Base-by-base conservation (phyloP, 257 asterid species). In the Nicotiana knightiana region DNA sequence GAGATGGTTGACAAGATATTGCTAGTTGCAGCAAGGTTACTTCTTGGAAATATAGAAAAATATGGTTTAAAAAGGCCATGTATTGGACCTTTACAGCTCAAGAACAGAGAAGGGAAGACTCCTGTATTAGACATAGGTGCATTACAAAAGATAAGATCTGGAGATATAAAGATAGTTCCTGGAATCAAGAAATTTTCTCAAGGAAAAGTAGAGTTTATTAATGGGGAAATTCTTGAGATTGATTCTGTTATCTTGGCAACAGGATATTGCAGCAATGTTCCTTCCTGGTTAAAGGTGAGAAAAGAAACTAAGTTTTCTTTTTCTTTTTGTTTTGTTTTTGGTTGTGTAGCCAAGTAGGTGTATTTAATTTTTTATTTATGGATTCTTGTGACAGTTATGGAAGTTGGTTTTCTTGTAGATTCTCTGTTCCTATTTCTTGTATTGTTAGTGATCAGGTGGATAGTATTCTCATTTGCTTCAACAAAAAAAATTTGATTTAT, bases 201-300 rank as follows among this genome's bases (percentile, higher is more conserved):
- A 59, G 90, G 81, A 16, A 92, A 92, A 80, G 97, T 94, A 76
- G 97, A 96, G 88, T 86, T 96, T 43, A 84, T 85, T 24, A 86
- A 91, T 82, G 97, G 95, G 1, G 84, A 92, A 21, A n/a, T 88
- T 86, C 92, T 91, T 82, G 89, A 88, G 7, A 68, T 91, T 79
- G 97, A 96, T 83, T 88, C 90, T 81, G 93, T 94, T 7, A 87
- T 96, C 66, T 81, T 91, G 81, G 98, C 99, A 0, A 96, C 99
- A 55, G 99, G 99, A 16, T 96, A 96, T 82, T 84, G 92, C 68
- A 96, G 97, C 97, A 96, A 96, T 89, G 97, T 96, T 26, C 97
- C 97, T 6, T 88, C 94, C 33, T 96, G 99, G 99, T 83, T 96
- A 54, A 90, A 94, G 97, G 98, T 96, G 43, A 87, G 87, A 80